These are phyloP conservation scores for Wallacemonas collosoma DNA, from an alignment of 208 protist species.

Conservation along the genomic window DNA sequence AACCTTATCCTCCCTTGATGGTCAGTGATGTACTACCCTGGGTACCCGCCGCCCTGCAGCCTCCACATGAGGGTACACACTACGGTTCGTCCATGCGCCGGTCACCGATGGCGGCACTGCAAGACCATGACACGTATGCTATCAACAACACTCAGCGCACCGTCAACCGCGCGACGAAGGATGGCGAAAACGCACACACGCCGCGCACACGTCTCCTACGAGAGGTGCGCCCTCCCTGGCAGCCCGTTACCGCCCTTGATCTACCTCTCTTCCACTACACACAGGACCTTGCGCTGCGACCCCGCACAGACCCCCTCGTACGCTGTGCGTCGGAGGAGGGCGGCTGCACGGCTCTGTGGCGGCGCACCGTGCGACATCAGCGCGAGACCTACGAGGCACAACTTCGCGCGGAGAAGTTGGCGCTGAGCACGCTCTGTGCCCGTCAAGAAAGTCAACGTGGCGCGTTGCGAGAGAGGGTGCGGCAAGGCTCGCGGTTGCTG, in stretches of 20 bases:
- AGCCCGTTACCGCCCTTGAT: conserved; percentile 54
- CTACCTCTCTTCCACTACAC: conserved; percentile 56
- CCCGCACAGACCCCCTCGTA: conserved; percentile 21
- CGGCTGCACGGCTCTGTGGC: conserved; percentile 58
- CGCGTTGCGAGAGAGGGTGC: neutral
- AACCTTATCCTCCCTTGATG: conserved; percentile 32
- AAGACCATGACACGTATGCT: neutral
- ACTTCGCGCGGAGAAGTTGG: neutral
- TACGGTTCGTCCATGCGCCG: conserved; percentile 23
- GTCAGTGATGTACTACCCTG: conserved; percentile 28
- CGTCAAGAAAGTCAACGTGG: conserved; percentile 5
- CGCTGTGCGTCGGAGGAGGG: conserved; percentile 41
- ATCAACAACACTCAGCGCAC: neutral
- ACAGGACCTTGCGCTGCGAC: conserved; percentile 42
- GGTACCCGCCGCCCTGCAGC: conserved; percentile 36
- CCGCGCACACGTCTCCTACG: conserved; percentile 7
- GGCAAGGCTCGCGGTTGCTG: neutral
- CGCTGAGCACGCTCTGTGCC: neutral
- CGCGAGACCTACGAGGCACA: conserved; percentile 6
- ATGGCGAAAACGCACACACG: too few relatives aligned
- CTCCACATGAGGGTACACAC: conserved; percentile 26
- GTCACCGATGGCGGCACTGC: neutral
- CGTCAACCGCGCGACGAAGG: too few relatives aligned
- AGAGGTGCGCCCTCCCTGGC: conserved; percentile 46
- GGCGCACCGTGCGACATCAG: conserved; percentile 26